These are phyloP conservation scores for Gautieria morchelliformis DNA, from an alignment of 768 basidiomycete genomes.

Conservation along the genomic window DNA sequence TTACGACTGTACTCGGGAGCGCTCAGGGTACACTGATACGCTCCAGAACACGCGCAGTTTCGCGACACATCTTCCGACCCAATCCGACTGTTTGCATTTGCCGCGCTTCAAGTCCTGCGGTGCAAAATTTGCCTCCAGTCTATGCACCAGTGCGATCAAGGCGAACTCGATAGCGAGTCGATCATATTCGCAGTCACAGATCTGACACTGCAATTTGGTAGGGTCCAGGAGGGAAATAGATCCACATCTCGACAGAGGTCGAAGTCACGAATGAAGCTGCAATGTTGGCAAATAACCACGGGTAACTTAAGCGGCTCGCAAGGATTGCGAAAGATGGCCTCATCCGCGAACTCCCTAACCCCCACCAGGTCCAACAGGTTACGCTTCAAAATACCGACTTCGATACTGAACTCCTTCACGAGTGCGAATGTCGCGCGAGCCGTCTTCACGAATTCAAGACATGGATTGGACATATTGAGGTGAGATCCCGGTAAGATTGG, in stretches of 20 bases:
- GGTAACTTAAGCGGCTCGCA: slow-evolving; percentile 79
- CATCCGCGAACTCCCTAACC: slow-evolving; percentile 76
- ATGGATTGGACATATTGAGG: slow-evolving; percentile 66
- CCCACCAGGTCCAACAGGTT: slow-evolving; percentile 83
- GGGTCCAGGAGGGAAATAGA: slow-evolving; percentile 51
- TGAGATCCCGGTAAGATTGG: slow-evolving; percentile 83
- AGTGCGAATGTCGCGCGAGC: slow-evolving; percentile 73
- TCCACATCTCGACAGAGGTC: slow-evolving; percentile 93
- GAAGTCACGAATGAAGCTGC: slow-evolving; percentile 79
- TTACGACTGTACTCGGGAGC: slow-evolving; percentile 64
- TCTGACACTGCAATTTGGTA: slow-evolving; percentile 56
- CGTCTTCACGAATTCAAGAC: slow-evolving; percentile 85
- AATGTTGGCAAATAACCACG: slow-evolving; percentile 82
- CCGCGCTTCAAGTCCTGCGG: slow-evolving; percentile 86
- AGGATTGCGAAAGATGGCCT: slow-evolving; percentile 84
- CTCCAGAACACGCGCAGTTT: slow-evolving; percentile 83
- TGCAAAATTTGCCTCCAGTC: slow-evolving; percentile 63
- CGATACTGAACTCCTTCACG: slow-evolving; percentile 72
- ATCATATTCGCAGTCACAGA: slow-evolving; percentile 83
- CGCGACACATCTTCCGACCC: slow-evolving; percentile 80
- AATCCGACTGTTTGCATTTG: slow-evolving; percentile 86
- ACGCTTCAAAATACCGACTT: slow-evolving; percentile 81
- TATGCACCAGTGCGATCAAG: slow-evolving; percentile 65
- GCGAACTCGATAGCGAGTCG: slow-evolving; percentile 78
- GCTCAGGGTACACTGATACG: slow-evolving; percentile 63